Base-by-base conservation (phyloP, 1,284 basidiomycete species). In the Microbotryum violaceum region DNA sequence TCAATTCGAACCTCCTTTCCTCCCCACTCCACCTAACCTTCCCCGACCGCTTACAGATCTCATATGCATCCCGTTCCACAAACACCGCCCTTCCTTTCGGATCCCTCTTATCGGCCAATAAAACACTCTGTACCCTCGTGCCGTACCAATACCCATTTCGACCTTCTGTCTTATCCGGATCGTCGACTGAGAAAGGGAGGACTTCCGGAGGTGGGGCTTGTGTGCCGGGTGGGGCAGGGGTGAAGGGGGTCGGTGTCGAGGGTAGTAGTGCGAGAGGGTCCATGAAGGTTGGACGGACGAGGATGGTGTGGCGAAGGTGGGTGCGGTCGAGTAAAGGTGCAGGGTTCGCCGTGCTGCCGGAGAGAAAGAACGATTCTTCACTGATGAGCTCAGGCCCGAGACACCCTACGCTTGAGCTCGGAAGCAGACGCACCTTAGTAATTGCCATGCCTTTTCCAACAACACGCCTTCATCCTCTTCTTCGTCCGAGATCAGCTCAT, bases 271-370 rank as follows among this genome's bases (percentile, higher is more conserved):
- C 50, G 8, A 49, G 33, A 5, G 68, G 64, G 14, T 65, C 49
- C 12, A 71, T 48, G 49, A 54, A 54, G 53, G 65, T 55, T 5
- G 70, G 70, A 18, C 64, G 66, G 47, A 72, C 69, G 44, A 72
- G 68, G n/a, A 70, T 61, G 9, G 67, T 69, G 23, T 68, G 61
- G n/a, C 70, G 68, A 1, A 71, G 64, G 21, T 69, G 63, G 16
- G 58, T 54, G 23, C 70, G 67, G 23, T 70, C 60, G 6, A 42
- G 21, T 6, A 71, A 57, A 5, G 63, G 57, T 0, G 58, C 44
- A 0, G 61, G 59, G 20, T 64, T 54, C 0, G 67, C 29, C 1
- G 64, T 64, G 25, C 67, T 68, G 54, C 2, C 6, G 2, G 21
- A 33, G 44, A 9, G 8, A 12, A 8, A 8, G 7, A 12, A 18